Conservation (phyloP, 2,329 filamentous ascomycete genomes). For the Pleoardoris graminearum region DNA sequence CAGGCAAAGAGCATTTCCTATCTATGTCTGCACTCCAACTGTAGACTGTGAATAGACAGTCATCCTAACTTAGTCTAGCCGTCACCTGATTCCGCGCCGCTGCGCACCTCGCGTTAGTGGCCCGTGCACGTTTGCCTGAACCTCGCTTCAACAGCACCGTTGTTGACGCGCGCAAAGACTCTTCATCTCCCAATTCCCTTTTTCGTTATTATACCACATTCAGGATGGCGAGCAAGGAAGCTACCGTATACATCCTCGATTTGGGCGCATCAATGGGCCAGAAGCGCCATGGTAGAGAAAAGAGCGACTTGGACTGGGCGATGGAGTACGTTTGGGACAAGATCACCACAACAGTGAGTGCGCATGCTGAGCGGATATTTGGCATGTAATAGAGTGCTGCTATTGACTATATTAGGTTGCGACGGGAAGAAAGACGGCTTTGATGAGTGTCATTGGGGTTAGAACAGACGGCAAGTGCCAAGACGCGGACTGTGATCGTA, state of each 20-base stretch:
- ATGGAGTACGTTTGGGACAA: constrained; percentile 96
- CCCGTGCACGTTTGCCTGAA: constrained; percentile 35
- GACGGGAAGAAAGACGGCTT: constrained; percentile 73
- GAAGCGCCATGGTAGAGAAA: constrained; percentile 67
- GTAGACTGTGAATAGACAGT: too few species aligned
- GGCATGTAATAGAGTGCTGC: constrained; percentile 3
- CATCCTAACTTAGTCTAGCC: background rate
- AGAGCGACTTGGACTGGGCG: constrained; percentile 85
- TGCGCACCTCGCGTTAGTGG: constrained; percentile 4
- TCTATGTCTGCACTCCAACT: too few species aligned
- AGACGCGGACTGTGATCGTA: background rate
- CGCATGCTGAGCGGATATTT: background rate
- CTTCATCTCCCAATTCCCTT: constrained; percentile 6
- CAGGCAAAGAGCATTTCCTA: too few species aligned
- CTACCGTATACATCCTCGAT: constrained; percentile 89
- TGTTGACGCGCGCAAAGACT: constrained; percentile 1
- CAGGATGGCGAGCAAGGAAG: constrained; percentile 87
- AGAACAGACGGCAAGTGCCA: constrained; percentile 66
- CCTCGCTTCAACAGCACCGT: constrained; percentile 12
- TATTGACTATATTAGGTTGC: constrained; percentile 49
- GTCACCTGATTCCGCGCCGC: constrained; percentile 29
- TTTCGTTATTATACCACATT: background rate
- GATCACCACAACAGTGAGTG: constrained; percentile 71
- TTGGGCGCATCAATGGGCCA: constrained; percentile 83
- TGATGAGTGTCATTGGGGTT: constrained; percentile 78